phyloP scores from a whole-genome alignment of 805 yeast genomes.

The Saccharomycopsis schoenii region DNA sequence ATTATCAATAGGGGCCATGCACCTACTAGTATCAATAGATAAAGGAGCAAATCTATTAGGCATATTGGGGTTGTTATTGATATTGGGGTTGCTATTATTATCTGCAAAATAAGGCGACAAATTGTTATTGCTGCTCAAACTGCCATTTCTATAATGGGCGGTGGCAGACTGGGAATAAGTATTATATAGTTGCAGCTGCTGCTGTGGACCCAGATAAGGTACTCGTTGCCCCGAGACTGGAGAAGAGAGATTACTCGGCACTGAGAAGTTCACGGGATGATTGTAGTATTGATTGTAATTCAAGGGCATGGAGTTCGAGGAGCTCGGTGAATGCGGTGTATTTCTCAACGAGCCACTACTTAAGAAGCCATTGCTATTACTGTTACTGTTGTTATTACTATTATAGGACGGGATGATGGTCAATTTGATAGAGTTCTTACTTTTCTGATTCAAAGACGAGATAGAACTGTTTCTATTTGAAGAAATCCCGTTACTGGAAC shows the following conservation, averaged over 20 bases:
- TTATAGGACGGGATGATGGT: constrained; percentile 7
- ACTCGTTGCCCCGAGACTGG: constrained; percentile 10
- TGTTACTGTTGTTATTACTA: constrained; percentile 4
- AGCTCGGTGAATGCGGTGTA: constrained; percentile 16
- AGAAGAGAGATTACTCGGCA: constrained; percentile 7
- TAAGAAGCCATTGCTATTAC: background rate
- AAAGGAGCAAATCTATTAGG: background rate
- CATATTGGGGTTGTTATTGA: background rate
- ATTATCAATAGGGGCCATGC: background rate
- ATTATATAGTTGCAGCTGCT: background rate
- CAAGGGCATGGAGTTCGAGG: constrained; percentile 3
- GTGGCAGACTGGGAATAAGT: constrained; percentile 6
- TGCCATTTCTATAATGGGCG: constrained; percentile 3
- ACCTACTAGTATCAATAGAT: background rate
- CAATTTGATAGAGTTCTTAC: constrained; percentile 12
- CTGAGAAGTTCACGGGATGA: constrained; percentile 2
- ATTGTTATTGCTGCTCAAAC: background rate
- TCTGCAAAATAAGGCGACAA: background rate
- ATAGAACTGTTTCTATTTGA: background rate
- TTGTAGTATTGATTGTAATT: background rate
- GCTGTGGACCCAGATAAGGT: background rate
- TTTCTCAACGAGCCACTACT: constrained; percentile 12
- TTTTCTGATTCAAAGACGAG: background rate
- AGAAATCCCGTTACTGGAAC: background rate
- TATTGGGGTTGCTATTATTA: background rate